Evolutionary conservation across 2,329 filamentous ascomycete species (phyloP).

Genomic region (Neopestalotiopsis sp.): DNA sequence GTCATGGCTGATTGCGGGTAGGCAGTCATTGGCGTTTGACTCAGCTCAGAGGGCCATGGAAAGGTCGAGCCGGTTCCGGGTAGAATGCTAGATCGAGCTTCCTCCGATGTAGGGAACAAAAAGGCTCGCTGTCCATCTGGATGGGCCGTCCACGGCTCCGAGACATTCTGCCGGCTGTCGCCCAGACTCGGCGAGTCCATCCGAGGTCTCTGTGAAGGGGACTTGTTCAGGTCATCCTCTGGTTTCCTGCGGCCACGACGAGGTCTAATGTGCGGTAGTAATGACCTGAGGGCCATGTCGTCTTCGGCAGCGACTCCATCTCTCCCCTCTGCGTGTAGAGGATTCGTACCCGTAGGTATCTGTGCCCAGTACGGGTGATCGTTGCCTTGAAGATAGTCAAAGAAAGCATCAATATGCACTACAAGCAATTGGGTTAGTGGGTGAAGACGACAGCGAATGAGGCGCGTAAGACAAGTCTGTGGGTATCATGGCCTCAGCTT

Average conservation of each 20-base stretch:
- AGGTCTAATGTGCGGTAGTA: slow-evolving; percentile 77
- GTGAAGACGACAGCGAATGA: background rate
- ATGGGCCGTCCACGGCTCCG: slow-evolving; percentile 57
- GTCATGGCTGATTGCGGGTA: slow-evolving; percentile 83
- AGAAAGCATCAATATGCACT: slow-evolving; percentile 91
- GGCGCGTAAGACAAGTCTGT: too few species aligned
- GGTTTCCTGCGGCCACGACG: slow-evolving; percentile 68
- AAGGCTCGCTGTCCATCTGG: slow-evolving; percentile 46
- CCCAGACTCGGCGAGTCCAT: slow-evolving; percentile 52
- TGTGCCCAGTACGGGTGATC: slow-evolving; percentile 81
- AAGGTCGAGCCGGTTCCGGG: slow-evolving; percentile 40
- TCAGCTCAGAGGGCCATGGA: slow-evolving; percentile 56
- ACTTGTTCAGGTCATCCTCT: slow-evolving; percentile 60
- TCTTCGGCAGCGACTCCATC: slow-evolving; percentile 88
- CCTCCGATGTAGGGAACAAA: slow-evolving; percentile 42
- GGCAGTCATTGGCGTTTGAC: slow-evolving; percentile 68
- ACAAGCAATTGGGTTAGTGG: background rate
- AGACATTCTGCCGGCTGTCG: slow-evolving; percentile 54
- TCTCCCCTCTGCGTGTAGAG: slow-evolving; percentile 68
- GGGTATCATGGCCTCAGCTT: too few species aligned
- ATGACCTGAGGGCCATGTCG: slow-evolving; percentile 83
- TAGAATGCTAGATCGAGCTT: slow-evolving; percentile 42
- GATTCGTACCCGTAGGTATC: slow-evolving; percentile 69
- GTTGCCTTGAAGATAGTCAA: slow-evolving; percentile 84
- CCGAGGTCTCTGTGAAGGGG: slow-evolving; percentile 65